These are phyloP conservation scores for Friedmanniomyces endolithicus DNA, from an alignment of 495 filamentous ascomycete genomes.

Conservation along the genomic window DNA sequence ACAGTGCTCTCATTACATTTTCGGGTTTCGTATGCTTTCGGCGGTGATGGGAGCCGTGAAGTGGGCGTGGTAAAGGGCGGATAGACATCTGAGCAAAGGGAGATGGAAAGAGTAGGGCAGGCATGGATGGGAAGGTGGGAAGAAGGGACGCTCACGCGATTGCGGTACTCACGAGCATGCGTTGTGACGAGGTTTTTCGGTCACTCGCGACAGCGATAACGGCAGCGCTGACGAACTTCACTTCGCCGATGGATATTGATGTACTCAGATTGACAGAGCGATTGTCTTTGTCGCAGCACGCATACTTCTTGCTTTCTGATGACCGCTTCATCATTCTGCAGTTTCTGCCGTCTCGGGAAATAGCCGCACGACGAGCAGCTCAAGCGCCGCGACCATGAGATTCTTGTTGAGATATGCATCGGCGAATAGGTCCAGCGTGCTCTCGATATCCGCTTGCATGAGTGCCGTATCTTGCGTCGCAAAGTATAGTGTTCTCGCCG, in stretches of 20 bases:
- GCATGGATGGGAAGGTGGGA: background rate
- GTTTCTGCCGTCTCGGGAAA: slow-evolving; percentile 58
- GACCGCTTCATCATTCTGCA: background rate
- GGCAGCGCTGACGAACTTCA: background rate
- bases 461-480: slow-evolving; percentile 33
- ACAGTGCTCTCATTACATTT: background rate
- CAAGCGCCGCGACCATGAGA: slow-evolving; percentile 63
- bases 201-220: background rate
- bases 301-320: background rate
- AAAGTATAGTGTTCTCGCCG: slow-evolving; percentile 39
- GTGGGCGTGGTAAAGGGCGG: no score
- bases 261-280: background rate
- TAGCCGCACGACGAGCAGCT: slow-evolving; percentile 62
- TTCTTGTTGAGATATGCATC: slow-evolving; percentile 87
- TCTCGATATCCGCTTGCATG: slow-evolving; percentile 29
- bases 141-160: background rate
- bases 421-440: slow-evolving; percentile 57
- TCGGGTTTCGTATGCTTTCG: background rate
- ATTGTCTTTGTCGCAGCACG: background rate
- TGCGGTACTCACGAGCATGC: background rate
- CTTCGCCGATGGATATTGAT: background rate
- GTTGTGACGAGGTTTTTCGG: background rate
- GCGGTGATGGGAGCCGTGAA: no score
- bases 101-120: no score
- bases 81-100: no score